Evolutionary conservation across 108 stramenopile genomes (phyloP).

Genomic region (Halocafeteria seosinensis): DNA sequence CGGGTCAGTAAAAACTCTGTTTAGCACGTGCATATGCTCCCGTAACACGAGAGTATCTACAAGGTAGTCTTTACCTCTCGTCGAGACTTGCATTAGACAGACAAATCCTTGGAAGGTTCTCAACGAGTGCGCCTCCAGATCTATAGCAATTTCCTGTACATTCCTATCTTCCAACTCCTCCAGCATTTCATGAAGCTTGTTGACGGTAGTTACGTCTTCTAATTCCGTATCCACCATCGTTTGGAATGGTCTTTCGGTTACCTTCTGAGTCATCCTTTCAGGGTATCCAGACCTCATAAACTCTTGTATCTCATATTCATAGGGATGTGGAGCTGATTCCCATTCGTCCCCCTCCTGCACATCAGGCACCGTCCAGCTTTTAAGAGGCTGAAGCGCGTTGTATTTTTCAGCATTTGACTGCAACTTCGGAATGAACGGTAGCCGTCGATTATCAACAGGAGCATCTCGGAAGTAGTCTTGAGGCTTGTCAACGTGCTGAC

Average conservation of each 20-base stretch:
- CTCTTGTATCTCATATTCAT: background rate
- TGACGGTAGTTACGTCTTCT: background rate
- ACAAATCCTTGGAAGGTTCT: slow-evolving; percentile 76
- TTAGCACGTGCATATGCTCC: slow-evolving; percentile 25
- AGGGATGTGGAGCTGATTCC: background rate
- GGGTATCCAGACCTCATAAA: background rate
- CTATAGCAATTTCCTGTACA: slow-evolving; percentile 49
- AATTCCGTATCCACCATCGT: background rate
- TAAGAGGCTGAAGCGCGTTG: background rate
- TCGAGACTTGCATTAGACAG: slow-evolving; percentile 80
- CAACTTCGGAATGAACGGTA: background rate
- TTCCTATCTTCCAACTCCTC: background rate
- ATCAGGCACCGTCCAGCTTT: background rate
- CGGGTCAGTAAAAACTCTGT: slow-evolving; percentile 65
- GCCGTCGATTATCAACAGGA: background rate
- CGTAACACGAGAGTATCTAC: slow-evolving; percentile 76
- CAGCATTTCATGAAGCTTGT: background rate
- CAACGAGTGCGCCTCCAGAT: slow-evolving; percentile 70
- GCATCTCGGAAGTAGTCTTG: background rate
- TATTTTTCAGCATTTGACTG: background rate
- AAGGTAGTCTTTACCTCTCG: slow-evolving; percentile 50
- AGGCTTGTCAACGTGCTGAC: background rate
- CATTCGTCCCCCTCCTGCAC: background rate
- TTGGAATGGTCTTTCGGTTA: background rate
- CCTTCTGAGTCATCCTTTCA: background rate